A percentile compares a stretch with the other conserved stretches of the same genome.
Evolutionary conservation across 768 basidiomycete genomes (phyloP).

Genomic region (Panaeolus cyanescens): DNA sequence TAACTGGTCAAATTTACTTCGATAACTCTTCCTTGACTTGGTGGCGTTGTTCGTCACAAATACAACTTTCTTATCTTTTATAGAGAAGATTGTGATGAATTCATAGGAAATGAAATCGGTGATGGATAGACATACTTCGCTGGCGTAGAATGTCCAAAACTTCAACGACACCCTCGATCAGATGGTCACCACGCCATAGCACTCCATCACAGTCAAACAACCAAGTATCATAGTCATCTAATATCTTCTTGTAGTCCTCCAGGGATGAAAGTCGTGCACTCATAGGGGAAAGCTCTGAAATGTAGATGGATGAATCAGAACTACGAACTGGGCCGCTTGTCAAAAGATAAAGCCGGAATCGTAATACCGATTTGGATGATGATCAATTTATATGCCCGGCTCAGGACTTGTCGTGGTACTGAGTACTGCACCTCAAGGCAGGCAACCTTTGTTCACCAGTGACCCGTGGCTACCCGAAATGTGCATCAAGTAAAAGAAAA

Average conservation of each 20-base stretch:
- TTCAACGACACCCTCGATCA: slow-evolving; percentile 77
- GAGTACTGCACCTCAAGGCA: neutral
- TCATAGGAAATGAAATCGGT: slow-evolving; percentile 5
- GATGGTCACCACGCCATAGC: slow-evolving; percentile 82
- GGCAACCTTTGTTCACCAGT: neutral
- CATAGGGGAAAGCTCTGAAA: slow-evolving; percentile 21
- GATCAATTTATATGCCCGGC: neutral
- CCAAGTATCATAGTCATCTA: slow-evolving; percentile 87
- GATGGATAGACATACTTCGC: slow-evolving; percentile 54
- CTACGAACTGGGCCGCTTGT: neutral
- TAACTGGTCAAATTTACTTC: slow-evolving; percentile 87
- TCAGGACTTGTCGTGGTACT: too few relatives aligned
- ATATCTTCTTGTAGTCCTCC: slow-evolving; percentile 47
- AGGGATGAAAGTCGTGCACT: slow-evolving; percentile 39
- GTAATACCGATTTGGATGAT: neutral
- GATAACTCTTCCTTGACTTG: slow-evolving; percentile 87
- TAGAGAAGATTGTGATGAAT: slow-evolving; percentile 6
- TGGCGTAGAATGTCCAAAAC: slow-evolving; percentile 73
- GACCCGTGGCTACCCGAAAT: neutral
- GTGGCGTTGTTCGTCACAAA: slow-evolving; percentile 99
- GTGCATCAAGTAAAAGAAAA: neutral
- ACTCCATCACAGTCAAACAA: slow-evolving; percentile 97
- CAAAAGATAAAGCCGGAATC: neutral
- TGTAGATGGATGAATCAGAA: neutral
- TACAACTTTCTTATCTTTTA: slow-evolving; percentile 75